Base-by-base conservation (phyloP, 2,329 filamentous ascomycete species). In the Alternaria brassicicola region DNA sequence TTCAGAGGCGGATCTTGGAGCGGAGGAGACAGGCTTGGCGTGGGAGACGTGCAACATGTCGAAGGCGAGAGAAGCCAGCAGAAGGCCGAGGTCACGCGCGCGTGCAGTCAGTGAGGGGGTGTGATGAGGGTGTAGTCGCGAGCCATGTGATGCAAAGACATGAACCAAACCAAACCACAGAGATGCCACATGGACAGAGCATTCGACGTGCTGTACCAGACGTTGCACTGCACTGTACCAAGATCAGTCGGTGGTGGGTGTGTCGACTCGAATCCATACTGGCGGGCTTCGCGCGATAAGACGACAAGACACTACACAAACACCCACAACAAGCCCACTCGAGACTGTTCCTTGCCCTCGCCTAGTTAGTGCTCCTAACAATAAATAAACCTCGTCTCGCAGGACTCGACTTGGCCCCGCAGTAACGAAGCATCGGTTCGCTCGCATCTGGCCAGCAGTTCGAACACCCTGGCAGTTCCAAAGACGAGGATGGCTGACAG, bases 361-460 rank as follows among this genome's bases (percentile, higher is more conserved):
- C 28, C 43, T 47, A 47, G 43, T 47, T 47, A 47, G 43, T 47
- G 43, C n/a, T 23, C 43, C 43, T 33, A 47, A 47, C 43, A 47
- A 47, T 47, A 39, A 39, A 39, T 23, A 39, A 39, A 13, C 36
- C 15, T 39, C 21, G 30, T 30, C 38, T 52, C 28, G 25, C 38
- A 43, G 21, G 26, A 52, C 50, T 52, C 50, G 50, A 52, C 50
- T 52, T 39, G 50, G 45, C 50, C 50, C 50, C 50, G 50, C 50
- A 45, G 38, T 52, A 30, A 52, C 50, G 45, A 38, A 49, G 50
- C 19, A 35, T 52, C 28, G 39, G 36, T 39, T 51, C 48, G 43
- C 43, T 47, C 43, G 43, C 19, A 28, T 21, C 31, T 41, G 35
- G 48, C 36, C 50, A 52, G 50, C 38, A 52, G 50, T 45, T 52